A percentile compares a stretch with the other conserved stretches of the same genome.
These are phyloP conservation scores for Nicotiana sylvestris DNA, from an alignment of 257 asterid genomes.

Conservation along the genomic window DNA sequence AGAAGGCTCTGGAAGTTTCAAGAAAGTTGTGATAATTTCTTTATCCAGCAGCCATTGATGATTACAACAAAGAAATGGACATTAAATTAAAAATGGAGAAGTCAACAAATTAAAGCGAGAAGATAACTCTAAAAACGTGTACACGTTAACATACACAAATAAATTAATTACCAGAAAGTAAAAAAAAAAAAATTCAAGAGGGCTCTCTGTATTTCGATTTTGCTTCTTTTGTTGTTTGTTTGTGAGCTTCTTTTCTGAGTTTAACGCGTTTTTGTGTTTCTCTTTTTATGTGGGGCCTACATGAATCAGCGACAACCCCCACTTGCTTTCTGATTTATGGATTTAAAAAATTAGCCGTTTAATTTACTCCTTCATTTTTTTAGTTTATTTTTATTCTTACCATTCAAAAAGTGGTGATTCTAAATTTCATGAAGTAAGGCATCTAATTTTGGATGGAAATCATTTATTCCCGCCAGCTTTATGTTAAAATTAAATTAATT, in stretches of 20 bases:
- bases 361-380: background rate
- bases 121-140: background rate
- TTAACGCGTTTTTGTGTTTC: background rate
- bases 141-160: background rate
- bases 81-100: background rate
- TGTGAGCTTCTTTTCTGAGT: background rate
- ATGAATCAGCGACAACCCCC: background rate
- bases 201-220: no score
- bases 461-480: background rate
- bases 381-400: background rate
- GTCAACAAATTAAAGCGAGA: background rate
- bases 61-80: background rate
- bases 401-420: slow-evolving; percentile 1
- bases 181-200: background rate
- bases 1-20: slow-evolving; percentile 1
- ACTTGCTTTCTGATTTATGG: background rate
- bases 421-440: background rate
- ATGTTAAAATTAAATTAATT: no score
- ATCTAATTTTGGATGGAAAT: background rate
- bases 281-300: background rate
- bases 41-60: background rate
- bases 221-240: background rate
- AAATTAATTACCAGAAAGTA: background rate
- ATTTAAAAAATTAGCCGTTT: background rate
- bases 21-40: background rate